phyloP scores from a whole-genome alignment of 441 rosid genomes.

The Sinapis alba region DNA sequence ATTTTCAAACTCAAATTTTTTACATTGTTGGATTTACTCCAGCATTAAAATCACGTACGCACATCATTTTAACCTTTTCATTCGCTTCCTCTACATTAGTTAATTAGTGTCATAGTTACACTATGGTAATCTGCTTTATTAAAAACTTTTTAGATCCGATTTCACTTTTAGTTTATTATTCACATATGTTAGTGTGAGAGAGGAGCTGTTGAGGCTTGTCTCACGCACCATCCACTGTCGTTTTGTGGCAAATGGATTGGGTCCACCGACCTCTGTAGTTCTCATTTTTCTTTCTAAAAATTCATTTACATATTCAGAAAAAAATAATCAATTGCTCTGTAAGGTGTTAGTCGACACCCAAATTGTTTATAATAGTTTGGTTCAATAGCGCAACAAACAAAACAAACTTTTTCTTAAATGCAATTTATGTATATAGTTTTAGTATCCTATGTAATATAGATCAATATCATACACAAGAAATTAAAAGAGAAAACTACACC shows the following conservation, averaged over 20 bases:
- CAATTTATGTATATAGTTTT: not conserved
- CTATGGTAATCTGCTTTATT: not conserved
- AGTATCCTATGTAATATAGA: conserved; percentile 18
- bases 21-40: not conserved
- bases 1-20: not conserved
- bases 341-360: conserved; percentile 59
- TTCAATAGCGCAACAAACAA: conserved; percentile 17
- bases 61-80: not conserved
- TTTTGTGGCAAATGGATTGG: conserved; percentile 68
- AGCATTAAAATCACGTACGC: not conserved
- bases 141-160: not conserved
- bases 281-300: conserved; percentile 28
- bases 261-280: conserved; percentile 79
- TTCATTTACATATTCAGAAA: conserved; percentile 15
- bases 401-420: not conserved
- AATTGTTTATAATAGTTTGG: conserved; percentile 33
- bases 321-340: conserved; percentile 30
- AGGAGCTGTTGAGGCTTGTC: conserved; percentile 61
- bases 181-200: conserved; percentile 43
- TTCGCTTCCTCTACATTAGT: not conserved
- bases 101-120: conserved; percentile 2
- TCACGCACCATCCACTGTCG: conserved; percentile 69
- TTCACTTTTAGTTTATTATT: not conserved
- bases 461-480: not conserved
- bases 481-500: not conserved